Base-by-base conservation (phyloP, 2,329 filamentous ascomycete genomes). In the Chaetomium globosum region DNA sequence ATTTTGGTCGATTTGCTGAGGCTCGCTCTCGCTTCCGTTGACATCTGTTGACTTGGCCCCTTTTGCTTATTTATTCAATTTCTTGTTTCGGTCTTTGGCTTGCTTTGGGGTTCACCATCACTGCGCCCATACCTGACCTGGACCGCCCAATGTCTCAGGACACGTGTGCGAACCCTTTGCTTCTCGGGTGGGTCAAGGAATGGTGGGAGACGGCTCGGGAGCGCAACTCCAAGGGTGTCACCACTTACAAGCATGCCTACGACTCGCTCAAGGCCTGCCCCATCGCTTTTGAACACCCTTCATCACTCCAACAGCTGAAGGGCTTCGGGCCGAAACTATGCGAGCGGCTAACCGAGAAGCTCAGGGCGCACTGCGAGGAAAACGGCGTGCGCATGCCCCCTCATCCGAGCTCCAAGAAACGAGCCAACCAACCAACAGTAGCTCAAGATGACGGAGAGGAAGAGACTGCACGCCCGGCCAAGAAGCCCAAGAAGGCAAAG, bases 201-300 rank as follows among this genome's bases (percentile, higher is more conserved):
- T 92, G 89, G 89, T 83, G 89, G 58, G 89, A 93, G 53, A 75
- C 84, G 49, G 90, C 89, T 13, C 82, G 84, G 57, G 86, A 91
- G 70, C 84, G 84, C 54, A 91, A 89, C 73, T 85, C 86, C 21
- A 92, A 91, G 74, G 89, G 89, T 26, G 78, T 87, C 28, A 85
- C 83, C n/a, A 88, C 85, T 0, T 94, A 93, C 75, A 89, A 86
- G 69, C 87, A 89, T 71, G 91, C 91, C 0, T 92, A 92, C 73
- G 84, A 91, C 65, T 90, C 91, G 2, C 85, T 95, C 75, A 91
- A 88, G 76, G 85, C 85, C 13, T 93, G 90, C 68, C 91, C 91
- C 0, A 79, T 92, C 48, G 77, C 78, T 1, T 91, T 92, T 69
- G 79, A 84, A 21, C 91, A 95, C 74, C 91, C 91, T 2, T 87